These are phyloP conservation scores for Rhodosporidiobolus sp. DNA, from an alignment of 768 basidiomycete genomes.

Conservation along the genomic window DNA sequence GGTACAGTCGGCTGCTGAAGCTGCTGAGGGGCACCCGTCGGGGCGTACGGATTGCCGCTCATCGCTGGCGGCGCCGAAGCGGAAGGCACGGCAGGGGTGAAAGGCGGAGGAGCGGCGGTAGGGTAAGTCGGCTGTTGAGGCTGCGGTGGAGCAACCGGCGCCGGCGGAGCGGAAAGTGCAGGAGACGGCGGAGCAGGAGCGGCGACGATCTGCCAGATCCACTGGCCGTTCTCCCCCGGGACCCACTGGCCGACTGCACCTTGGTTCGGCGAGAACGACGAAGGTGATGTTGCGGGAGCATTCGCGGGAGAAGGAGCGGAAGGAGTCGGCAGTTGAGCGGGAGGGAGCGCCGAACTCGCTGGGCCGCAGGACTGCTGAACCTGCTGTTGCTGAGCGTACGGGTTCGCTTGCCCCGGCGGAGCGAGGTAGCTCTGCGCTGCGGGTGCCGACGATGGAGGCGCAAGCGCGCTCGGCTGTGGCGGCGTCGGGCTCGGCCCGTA, in stretches of 20 bases:
- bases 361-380: neutral
- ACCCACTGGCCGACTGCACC: conserved; percentile 1
- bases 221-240: neutral
- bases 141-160: neutral
- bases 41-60: neutral
- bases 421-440: neutral
- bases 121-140: neutral
- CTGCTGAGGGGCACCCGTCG: neutral
- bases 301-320: neutral
- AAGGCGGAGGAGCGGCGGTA: neutral
- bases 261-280: no score
- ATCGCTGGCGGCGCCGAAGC: neutral
- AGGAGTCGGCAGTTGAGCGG: neutral
- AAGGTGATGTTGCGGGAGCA: neutral
- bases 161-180: neutral
- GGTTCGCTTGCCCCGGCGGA: neutral
- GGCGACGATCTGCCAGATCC: conserved; percentile 2
- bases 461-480: neutral
- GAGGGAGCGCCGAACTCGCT: neutral
- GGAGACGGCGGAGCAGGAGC: neutral
- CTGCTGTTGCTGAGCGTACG: neutral
- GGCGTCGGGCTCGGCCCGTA: neutral
- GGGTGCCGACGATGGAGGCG: neutral
- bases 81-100: neutral
- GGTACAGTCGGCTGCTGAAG: neutral